phyloP scores from a whole-genome alignment of 495 filamentous ascomycete genomes.

The Aspergillus carlsbadensis region DNA sequence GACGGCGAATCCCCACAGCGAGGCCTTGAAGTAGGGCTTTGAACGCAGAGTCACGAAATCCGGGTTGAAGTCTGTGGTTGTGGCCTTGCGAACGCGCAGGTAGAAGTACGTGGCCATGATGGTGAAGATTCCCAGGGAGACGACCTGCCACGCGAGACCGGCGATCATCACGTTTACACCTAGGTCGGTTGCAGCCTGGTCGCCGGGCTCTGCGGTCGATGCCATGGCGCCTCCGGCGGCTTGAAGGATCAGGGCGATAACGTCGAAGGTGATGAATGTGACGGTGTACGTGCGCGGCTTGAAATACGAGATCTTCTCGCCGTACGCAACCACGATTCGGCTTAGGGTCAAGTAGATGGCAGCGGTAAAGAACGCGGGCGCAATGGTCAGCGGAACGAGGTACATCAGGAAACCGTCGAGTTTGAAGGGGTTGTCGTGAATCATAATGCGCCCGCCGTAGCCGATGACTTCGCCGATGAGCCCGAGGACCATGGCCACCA shows the following conservation, averaged over 20 bases:
- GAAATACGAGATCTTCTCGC: constrained; percentile 45
- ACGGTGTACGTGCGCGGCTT: constrained; percentile 51
- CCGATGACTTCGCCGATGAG: constrained; percentile 35
- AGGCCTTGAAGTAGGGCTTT: not conserved
- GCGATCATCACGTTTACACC: constrained; percentile 57
- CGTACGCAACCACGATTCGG: constrained; percentile 52
- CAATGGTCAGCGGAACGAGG: constrained; percentile 53
- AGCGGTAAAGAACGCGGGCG: constrained; percentile 55
- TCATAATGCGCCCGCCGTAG: constrained; percentile 32
- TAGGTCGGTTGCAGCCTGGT: constrained; percentile 21
- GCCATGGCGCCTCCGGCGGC: constrained; percentile 55
- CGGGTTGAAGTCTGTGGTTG: constrained; percentile 3
- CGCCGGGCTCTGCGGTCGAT: constrained; percentile 39
- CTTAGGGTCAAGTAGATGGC: constrained; percentile 58
- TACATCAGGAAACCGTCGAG: constrained; percentile 36
- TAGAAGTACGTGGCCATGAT: constrained; percentile 57
- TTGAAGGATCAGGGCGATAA: constrained; percentile 55
- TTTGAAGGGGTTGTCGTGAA: constrained; percentile 34
- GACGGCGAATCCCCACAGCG: constrained; percentile 36
- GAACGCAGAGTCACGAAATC: constrained; percentile 1
- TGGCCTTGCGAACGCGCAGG: constrained; percentile 30
- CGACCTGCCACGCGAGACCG: constrained; percentile 54
- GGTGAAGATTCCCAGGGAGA: constrained; percentile 38
- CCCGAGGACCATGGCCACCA: constrained; percentile 26
- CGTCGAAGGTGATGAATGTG: constrained; percentile 53